Evolutionary conservation across 73 alveolate species (phyloP), one percentile per base, ranked within the genome.

Genomic region (Durusdinium trenchii): DNA sequence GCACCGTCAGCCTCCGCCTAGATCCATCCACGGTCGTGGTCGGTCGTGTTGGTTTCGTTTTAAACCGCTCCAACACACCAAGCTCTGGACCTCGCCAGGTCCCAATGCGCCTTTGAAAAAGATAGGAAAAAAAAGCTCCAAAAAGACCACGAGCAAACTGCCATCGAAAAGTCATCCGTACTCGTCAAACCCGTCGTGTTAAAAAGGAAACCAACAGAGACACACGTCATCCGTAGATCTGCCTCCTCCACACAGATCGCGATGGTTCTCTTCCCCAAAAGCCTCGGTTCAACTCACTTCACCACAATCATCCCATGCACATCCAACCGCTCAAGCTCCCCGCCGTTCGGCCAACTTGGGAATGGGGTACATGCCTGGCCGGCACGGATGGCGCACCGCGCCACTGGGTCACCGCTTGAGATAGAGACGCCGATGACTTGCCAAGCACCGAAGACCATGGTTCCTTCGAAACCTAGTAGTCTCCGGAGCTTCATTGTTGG

Each of bases 1-100:
- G 94, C 23, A 85, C 94, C 2, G 94, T 85, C 36, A 85, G 94
- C 28, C 94, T 54, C 23, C 94, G 94, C 94, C 94, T 85, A n/a
- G 51, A 85, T 9, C n/a, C 48, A 30, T 36, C 45, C 48, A 30
- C 16, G 83, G 0, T 0, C 23, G 6, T 26, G 83, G 1, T 71
- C 45, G 18, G 10, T 23, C 18, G 32, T 16, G 85, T 30, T 14
- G 36, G 85, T 2, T 38, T 75, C 85, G 16, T 3, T 4, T 45
- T 43, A 0, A 81, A 46, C 45, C 14, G 92, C 76, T 61, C 76
- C 35, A n/a, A 61, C 76, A 61, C n/a, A n/a, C 76, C 26, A 61
- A 48, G 52, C 46, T 47, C 0, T 47, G 23, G 69, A 78, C 94
- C 94, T 85, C 43, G 35, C 61, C 54, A 85, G 94, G 69, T 85